A percentile compares a stretch with the other conserved stretches of the same genome.
Evolutionary conservation across 2,329 filamentous ascomycete genomes (phyloP).

Genomic region (Pseudophaeomoniella oleicola): DNA sequence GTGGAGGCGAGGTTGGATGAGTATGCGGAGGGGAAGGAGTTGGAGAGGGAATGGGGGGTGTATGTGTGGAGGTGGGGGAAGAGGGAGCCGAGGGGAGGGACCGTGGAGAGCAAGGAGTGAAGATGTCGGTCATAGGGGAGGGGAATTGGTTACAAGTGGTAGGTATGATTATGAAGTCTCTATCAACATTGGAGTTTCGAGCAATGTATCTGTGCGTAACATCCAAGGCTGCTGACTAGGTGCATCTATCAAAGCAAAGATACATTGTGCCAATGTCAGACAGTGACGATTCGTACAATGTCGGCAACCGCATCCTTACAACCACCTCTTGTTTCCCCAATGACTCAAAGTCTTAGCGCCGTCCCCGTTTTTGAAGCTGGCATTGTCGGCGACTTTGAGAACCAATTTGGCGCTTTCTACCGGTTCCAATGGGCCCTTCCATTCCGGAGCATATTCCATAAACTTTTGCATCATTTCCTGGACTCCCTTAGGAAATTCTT

Average conservation of each 20-base stretch:
- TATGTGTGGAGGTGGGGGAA: background rate
- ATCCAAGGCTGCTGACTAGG: too few species aligned
- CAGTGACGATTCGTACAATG: too few species aligned
- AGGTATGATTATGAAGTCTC: too few species aligned
- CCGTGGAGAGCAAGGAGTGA: too few species aligned
- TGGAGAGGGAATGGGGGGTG: background rate
- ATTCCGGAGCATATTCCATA: slow-evolving; percentile 24
- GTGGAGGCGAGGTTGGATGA: background rate
- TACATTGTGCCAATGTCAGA: too few species aligned
- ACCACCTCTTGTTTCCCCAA: slow-evolving; percentile 37
- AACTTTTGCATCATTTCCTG: slow-evolving; percentile 17
- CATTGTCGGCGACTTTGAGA: slow-evolving; percentile 17
- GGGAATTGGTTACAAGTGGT: too few species aligned
- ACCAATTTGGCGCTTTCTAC: slow-evolving; percentile 21
- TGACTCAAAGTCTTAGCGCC: slow-evolving; percentile 42
- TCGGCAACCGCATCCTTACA: too few species aligned
- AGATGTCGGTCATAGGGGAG: too few species aligned
- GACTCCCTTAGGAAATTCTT: slow-evolving; percentile 3
- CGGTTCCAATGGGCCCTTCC: slow-evolving; percentile 21
- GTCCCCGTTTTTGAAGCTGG: slow-evolving; percentile 30
- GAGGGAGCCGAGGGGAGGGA: background rate
- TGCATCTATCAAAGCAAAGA: too few species aligned
- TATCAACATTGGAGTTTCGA: too few species aligned
- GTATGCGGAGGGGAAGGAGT: background rate
- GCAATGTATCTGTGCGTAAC: too few species aligned